Conservation (phyloP, 768 basidiomycete genomes). For the Rhodotorula paludigena region DNA sequence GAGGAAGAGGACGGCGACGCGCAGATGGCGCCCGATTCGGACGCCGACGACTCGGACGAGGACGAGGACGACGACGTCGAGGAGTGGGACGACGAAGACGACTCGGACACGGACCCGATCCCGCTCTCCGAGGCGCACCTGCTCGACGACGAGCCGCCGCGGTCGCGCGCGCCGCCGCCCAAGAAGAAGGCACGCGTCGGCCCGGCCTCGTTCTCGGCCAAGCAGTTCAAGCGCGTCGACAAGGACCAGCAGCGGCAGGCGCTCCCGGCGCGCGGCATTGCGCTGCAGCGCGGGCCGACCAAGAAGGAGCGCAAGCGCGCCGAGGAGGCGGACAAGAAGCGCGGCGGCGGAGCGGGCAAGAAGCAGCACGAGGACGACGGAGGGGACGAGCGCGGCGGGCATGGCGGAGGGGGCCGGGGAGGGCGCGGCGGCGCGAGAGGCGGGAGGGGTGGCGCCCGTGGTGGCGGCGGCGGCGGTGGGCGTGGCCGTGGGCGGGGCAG, state of each 20-base stretch:
- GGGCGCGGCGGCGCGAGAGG: neutral
- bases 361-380: neutral
- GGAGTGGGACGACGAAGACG: conserved; percentile 44
- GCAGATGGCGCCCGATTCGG: conserved; percentile 41
- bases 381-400: neutral
- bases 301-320: conserved; percentile 32
- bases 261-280: conserved; percentile 11
- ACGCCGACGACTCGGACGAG: conserved; percentile 22
- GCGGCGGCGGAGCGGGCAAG: conserved; percentile 17
- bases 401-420: neutral
- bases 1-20: conserved; percentile 33
- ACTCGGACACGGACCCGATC: conserved; percentile 46
- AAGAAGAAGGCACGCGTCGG: conserved; percentile 26
- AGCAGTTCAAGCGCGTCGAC: conserved; percentile 27
- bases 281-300: conserved; percentile 2
- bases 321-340: conserved; percentile 28
- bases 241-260: conserved; percentile 13
- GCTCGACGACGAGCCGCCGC: conserved; percentile 23
- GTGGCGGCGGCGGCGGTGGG: neutral
- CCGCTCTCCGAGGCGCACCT: conserved; percentile 43
- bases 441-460: neutral
- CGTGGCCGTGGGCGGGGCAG: neutral
- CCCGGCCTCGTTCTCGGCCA: conserved; percentile 29
- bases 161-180: conserved; percentile 7
- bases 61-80: conserved; percentile 26